Evolutionary conservation across 805 yeast species (phyloP), one percentile per base, ranked within the genome.

Genomic region (Zygosaccharomyces kombuchaensis): DNA sequence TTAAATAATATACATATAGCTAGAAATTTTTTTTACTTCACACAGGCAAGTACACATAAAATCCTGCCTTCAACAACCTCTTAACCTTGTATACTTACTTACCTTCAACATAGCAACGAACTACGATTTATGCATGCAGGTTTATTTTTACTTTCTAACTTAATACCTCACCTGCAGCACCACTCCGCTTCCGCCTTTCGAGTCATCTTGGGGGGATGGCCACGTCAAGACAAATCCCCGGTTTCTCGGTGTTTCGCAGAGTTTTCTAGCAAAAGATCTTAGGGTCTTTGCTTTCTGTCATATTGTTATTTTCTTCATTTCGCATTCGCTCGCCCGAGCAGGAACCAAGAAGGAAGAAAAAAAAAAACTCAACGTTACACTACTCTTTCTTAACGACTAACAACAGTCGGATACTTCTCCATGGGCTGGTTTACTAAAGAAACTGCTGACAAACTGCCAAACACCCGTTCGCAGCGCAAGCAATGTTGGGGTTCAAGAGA

Each of bases 401-500:
- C 9, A 36, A 30, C 40, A 37, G 32, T 25, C 29, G 32, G 19
- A 14, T 26, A 17, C 23, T 25, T 37, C 22, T 26, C 38, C 31
- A 51, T 51, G 54, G 54, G 54, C 14, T 51, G 52, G 52, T 51
- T 51, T 34, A 34, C 46, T 6, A 45, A 50, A 19, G 48, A 45
- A 12, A 37, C 30, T 13, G 37, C 46, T 26, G 43, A 42, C n/a
- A 52, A 52, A 16, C 42, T 45, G 32, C 54, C 54, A n/a, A 53
- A 52, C 35, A 78, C 79, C 60, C 80, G 90, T 57, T 68, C 78
- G 22, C 78, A 81, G 54, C 77, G 98, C 53, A 75, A 79, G 59
- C 70, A 73, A 48, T 91, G 99, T 70, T 93, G 98, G 98, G 91
- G 82, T 41, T 73, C 91, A 6, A 77, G 99, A 48, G 99, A 91